Evolutionary conservation across 306 rosid genomes (phyloP), one percentile per base, ranked within the genome.

Genomic region (Arachis hypogaea): DNA sequence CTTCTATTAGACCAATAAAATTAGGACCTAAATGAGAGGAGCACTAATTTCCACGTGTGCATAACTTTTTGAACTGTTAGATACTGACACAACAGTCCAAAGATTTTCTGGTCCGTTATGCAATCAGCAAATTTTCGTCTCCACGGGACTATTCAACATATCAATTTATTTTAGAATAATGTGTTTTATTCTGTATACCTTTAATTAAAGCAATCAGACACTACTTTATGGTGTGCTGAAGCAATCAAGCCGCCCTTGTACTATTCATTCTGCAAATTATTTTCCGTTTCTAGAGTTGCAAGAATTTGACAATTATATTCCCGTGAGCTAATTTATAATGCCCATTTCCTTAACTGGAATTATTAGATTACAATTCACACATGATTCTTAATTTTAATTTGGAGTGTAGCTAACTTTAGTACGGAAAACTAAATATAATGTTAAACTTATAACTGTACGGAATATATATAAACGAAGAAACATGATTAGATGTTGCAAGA

Each of bases 401-500:
- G 33, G 60, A 44, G 62, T 3, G 7, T 9, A 36, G 50, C 54
- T 36, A 41, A 55, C 41, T 56, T 41, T 54, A 42, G 54, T 52
- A 16, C 59, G 16, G 64, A 69, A 7, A 40, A 9, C 28, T 22
- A 33, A 33, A 33, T 61, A 16, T 9, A 42, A 28, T 45, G 42
- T 30, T 2, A 16, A 10, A 18, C 5, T 28, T 22, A 22, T 22
- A 22, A 47, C 22, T n/a, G 50, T 7, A 59, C 9, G 14, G 33
- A 28, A 66, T 12, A 47, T 46, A 75, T 9, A 47, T 46, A 75
- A 62, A 66, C 63, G 57, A 63, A 49, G 38, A 74, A 71, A 71
- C 67, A 73, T 68, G 62, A 74, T 66, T 69, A 78, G 78, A 66
- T 60, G 47, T 63, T 57, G 10, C 79, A 36, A 41, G 45, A 18